These are phyloP conservation scores for Pholiota conissans DNA, from an alignment of 768 basidiomycete genomes.

Conservation along the genomic window DNA sequence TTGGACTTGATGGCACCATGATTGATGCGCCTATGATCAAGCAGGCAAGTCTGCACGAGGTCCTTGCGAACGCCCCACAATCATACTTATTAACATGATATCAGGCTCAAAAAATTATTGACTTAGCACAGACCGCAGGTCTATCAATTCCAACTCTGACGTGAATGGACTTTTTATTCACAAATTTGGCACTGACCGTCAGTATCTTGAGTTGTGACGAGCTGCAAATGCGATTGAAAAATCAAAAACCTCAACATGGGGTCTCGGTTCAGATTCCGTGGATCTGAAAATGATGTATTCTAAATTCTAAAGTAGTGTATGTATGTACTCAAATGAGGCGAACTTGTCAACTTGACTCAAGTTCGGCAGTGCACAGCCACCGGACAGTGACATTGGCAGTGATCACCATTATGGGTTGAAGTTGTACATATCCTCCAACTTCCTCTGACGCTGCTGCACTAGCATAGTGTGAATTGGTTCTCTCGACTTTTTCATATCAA, in stretches of 20 bases:
- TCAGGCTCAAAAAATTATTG: conserved; percentile 48
- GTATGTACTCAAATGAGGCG: too few species aligned
- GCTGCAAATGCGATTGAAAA: too few species aligned
- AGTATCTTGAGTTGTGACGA: too few species aligned
- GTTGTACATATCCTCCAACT: conserved; percentile 7
- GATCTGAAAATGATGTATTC: too few species aligned
- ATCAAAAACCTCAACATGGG: too few species aligned
- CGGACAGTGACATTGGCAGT: background rate
- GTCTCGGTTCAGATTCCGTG: too few species aligned
- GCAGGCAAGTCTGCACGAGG: conserved; percentile 63
- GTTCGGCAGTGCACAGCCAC: background rate
- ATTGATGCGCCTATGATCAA: conserved; percentile 92
- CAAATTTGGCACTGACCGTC: too few species aligned
- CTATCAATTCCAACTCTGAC: conserved; percentile 47
- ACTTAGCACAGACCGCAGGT: conserved; percentile 53
- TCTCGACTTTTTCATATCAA: background rate
- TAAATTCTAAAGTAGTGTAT: too few species aligned
- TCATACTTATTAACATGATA: background rate
- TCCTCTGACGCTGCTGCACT: too few species aligned
- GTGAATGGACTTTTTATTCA: background rate
- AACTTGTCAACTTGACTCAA: too few species aligned
- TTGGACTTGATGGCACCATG: conserved; percentile 82
- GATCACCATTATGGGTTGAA: background rate
- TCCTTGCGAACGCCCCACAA: too few species aligned
- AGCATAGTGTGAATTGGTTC: too few species aligned